These are phyloP conservation scores for Argentina anserina DNA, from an alignment of 306 rosid genomes.

Conservation along the genomic window DNA sequence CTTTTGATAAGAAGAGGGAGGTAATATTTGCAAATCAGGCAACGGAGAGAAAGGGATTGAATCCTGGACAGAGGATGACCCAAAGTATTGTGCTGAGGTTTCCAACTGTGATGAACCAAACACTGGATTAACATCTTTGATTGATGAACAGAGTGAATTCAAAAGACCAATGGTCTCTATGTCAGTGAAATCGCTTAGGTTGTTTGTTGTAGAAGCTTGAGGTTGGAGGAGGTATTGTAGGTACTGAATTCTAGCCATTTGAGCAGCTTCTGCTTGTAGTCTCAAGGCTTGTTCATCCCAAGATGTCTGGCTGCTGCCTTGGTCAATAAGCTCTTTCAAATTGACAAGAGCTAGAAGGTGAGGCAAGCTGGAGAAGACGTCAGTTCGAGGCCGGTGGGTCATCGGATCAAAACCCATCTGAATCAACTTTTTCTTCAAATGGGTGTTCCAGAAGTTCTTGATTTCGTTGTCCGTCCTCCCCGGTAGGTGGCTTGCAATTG, in stretches of 20 bases:
- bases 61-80: conserved; percentile 20
- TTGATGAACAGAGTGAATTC: conserved; percentile 26
- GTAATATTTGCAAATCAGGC: conserved; percentile 40
- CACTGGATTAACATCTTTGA: conserved; percentile 18
- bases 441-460: conserved; percentile 65
- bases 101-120: conserved; percentile 27
- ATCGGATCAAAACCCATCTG: conserved; percentile 67
- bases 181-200: conserved; percentile 19
- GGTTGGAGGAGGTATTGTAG: conserved; percentile 50
- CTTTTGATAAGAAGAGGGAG: conserved; percentile 9
- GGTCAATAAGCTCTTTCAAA: conserved; percentile 51
- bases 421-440: conserved; percentile 56
- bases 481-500: conserved; percentile 58
- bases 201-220: conserved; percentile 18
- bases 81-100: conserved; percentile 22
- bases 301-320: conserved; percentile 12
- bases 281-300: conserved; percentile 51
- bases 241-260: conserved; percentile 51
- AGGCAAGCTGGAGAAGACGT: conserved; percentile 59
- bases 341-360: conserved; percentile 63
- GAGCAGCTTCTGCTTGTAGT: conserved; percentile 54
- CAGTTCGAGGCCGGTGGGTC: conserved; percentile 60
- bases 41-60: conserved; percentile 42
- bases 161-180: conserved; percentile 36
- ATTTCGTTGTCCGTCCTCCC: conserved; percentile 67